Conservation (phyloP, 2,329 filamentous ascomycete species). For the Aspergillus amoenus region DNA sequence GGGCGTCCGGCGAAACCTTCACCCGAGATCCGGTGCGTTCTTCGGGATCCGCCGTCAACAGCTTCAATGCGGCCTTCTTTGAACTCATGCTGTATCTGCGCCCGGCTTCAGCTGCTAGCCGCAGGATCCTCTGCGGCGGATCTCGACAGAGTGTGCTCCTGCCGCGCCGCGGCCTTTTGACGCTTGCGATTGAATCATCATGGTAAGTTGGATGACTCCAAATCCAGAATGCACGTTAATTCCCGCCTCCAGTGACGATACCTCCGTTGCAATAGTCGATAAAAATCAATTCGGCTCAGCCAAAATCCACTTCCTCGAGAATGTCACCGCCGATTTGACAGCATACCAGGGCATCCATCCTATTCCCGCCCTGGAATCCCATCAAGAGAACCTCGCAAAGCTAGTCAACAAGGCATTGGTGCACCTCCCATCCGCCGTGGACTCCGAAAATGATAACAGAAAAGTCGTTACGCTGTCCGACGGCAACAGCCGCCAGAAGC, state of each 20-base stretch:
- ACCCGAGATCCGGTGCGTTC: neutral
- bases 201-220: constrained; percentile 30
- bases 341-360: constrained; percentile 78
- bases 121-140: constrained; percentile 17
- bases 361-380: constrained; percentile 69
- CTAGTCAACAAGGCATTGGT: constrained; percentile 66
- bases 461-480: constrained; percentile 21
- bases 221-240: neutral
- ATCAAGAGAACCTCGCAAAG: constrained; percentile 67
- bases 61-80: neutral
- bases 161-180: constrained; percentile 36
- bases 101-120: constrained; percentile 18
- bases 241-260: constrained; percentile 64
- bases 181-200: constrained; percentile 49
- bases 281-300: constrained; percentile 82
- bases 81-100: constrained; percentile 27
- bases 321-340: constrained; percentile 76
- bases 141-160: constrained; percentile 3
- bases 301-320: constrained; percentile 73
- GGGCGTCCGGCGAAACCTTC: neutral
- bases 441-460: constrained; percentile 7
- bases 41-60: neutral
- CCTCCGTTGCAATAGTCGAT: constrained; percentile 65
- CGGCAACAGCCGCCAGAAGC: constrained; percentile 44
- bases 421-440: constrained; percentile 48